These are phyloP conservation scores for Ustilago hordei DNA, from an alignment of 1,284 basidiomycete genomes.

Conservation along the genomic window DNA sequence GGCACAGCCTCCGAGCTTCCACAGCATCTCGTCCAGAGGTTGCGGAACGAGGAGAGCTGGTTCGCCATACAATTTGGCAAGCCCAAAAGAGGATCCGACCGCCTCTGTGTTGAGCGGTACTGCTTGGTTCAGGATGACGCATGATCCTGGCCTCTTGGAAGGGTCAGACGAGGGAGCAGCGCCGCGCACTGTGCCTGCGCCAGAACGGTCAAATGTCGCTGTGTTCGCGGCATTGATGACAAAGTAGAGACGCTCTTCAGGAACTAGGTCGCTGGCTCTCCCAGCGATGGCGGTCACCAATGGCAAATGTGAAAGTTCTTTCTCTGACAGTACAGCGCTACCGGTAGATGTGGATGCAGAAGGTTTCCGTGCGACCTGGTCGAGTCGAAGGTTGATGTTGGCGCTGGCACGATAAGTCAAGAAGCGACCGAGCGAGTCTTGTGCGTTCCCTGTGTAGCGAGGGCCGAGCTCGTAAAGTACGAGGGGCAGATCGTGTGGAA, in stretches of 20 bases:
- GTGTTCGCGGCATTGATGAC: conserved; percentile 57
- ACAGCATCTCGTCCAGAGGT: conserved; percentile 81
- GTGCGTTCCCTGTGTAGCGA: conserved; percentile 59
- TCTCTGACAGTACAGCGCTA: conserved; percentile 31
- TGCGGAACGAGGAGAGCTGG: conserved; percentile 74
- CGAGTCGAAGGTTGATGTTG: conserved; percentile 58
- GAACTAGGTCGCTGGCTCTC: conserved; percentile 46
- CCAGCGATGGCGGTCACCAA: conserved; percentile 56
- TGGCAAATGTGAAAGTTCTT: conserved; percentile 45
- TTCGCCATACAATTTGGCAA: conserved; percentile 56
- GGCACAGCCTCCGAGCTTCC: conserved; percentile 85
- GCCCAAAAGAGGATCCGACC: conserved; percentile 39
- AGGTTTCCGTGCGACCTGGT: conserved; percentile 37
- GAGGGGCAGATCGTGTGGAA: conserved; percentile 56
- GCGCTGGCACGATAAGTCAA: conserved; percentile 59
- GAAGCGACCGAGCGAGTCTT: conserved; percentile 63
- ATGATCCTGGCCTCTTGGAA: conserved; percentile 30
- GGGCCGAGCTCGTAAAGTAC: conserved; percentile 55
- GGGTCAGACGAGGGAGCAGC: conserved; percentile 12
- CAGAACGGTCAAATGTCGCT: conserved; percentile 30
- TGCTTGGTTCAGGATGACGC: conserved; percentile 56
- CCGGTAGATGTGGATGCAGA: conserved; percentile 6
- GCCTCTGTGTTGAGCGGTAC: conserved; percentile 48
- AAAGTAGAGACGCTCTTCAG: conserved; percentile 55
- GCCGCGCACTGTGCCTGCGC: conserved; percentile 1